phyloP scores from a whole-genome alignment of 768 basidiomycete genomes.

The Daedalea quercina region DNA sequence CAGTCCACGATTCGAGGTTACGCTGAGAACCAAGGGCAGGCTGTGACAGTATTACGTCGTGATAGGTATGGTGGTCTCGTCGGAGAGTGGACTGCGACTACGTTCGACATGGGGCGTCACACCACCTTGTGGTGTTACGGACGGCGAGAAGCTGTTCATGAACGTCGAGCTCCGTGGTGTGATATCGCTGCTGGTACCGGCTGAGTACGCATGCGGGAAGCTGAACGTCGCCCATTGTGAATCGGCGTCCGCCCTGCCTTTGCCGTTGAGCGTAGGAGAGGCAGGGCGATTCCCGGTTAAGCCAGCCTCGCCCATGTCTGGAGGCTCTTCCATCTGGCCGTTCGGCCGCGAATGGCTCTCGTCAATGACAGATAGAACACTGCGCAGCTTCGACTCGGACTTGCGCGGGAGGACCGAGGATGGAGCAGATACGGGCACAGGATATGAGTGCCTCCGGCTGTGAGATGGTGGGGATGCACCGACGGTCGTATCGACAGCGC shows the following conservation, averaged over 20 bases:
- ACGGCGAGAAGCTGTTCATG: constrained; percentile 16
- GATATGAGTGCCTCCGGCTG: constrained; percentile 48
- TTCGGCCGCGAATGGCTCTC: constrained; percentile 40
- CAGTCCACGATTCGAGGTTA: background rate
- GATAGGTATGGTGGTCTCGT: constrained; percentile 21
- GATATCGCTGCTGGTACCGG: constrained; percentile 22
- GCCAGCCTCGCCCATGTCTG: constrained; percentile 7
- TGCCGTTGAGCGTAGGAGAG: constrained; percentile 21
- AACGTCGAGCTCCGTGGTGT: constrained; percentile 41
- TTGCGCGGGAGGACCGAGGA: constrained; percentile 38
- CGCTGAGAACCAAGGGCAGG: background rate
- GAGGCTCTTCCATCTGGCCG: constrained; percentile 10
- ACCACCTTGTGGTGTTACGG: constrained; percentile 14
- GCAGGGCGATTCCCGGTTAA: constrained; percentile 8
- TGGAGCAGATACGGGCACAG: constrained; percentile 26
- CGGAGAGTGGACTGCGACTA: constrained; percentile 24
- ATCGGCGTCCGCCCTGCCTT: constrained; percentile 5
- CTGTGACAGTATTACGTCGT: constrained; percentile 14
- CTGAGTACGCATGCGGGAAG: background rate
- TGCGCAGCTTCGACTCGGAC: constrained; percentile 62
- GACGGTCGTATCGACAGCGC: constrained; percentile 20
- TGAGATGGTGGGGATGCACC: constrained; percentile 5
- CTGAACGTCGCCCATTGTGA: background rate
- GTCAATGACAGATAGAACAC: constrained; percentile 65
- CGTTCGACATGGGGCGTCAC: constrained; percentile 17